These are phyloP conservation scores for Pistacia atlantica DNA, from an alignment of 345 rosid genomes.

Conservation along the genomic window DNA sequence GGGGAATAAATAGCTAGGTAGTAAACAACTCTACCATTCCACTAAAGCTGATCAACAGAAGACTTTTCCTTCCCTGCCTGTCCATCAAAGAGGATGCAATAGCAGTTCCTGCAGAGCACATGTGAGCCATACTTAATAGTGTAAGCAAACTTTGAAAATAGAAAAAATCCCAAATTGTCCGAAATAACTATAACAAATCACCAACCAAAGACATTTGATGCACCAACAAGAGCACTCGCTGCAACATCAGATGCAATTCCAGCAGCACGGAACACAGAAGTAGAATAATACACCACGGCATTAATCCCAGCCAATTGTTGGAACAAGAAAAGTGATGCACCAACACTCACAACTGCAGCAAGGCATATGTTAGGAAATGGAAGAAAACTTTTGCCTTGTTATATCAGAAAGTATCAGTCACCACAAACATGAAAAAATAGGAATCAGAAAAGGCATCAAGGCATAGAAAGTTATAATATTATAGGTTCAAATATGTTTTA, in stretches of 20 bases:
- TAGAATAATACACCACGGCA: constrained; percentile 97
- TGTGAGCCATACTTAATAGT: constrained; percentile 11
- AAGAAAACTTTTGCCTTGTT: neutral
- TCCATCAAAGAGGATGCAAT: constrained; percentile 98
- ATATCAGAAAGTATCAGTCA: constrained; percentile 6
- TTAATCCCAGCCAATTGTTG: constrained; percentile 99
- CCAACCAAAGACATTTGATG: constrained; percentile 92
- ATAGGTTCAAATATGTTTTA: neutral
- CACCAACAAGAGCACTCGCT: constrained; percentile 99
- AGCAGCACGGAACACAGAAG: constrained; percentile 90
- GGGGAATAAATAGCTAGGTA: neutral
- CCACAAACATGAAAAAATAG: neutral
- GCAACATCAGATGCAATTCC: constrained; percentile 96
- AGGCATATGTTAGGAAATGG: constrained; percentile 7
- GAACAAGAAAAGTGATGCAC: constrained; percentile 96
- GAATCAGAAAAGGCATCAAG: neutral
- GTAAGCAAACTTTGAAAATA: neutral
- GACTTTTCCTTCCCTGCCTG: constrained; percentile 94
- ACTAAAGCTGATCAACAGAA: constrained; percentile 78
- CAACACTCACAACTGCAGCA: constrained; percentile 93
- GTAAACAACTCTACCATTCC: constrained; percentile 71
- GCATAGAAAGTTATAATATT: neutral
- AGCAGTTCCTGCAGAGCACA: constrained; percentile 68
- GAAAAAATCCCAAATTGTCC: neutral
- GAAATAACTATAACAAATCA: neutral